phyloP scores from a whole-genome alignment of 805 yeast species.

The Wickerhamomyces sydowiorum region DNA sequence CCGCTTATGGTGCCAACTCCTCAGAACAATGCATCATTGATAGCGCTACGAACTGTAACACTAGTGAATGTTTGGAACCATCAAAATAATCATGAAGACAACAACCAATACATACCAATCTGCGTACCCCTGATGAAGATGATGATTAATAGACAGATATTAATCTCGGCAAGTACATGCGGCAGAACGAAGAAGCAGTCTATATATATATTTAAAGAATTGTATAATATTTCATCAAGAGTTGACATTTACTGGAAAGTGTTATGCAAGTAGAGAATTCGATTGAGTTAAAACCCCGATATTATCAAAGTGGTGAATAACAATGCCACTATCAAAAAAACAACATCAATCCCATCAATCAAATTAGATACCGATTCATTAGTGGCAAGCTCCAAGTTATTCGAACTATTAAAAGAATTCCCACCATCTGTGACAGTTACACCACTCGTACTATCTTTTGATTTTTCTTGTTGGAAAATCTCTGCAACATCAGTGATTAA shows the following conservation, averaged over 20 bases:
- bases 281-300: background rate
- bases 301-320: background rate
- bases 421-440: constrained; percentile 3
- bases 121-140: no score
- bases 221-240: no score
- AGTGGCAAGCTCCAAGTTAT: background rate
- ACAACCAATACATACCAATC: background rate
- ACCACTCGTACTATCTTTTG: constrained; percentile 5
- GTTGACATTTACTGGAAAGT: no score
- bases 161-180: no score
- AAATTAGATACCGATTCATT: background rate
- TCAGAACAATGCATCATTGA: constrained; percentile 43
- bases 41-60: constrained; percentile 46
- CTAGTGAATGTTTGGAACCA: constrained; percentile 33
- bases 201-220: no score
- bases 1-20: constrained; percentile 29
- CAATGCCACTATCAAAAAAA: background rate
- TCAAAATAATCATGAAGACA: background rate
- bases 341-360: background rate
- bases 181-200: no score
- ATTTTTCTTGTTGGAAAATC: constrained; percentile 4
- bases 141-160: no score
- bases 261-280: no score
- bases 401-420: background rate
- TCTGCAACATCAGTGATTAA: constrained; percentile 19